A percentile compares a stretch with the other conserved stretches of the same genome.
Conservation (phyloP, 2,329 filamentous ascomycete genomes). For the Colletotrichum incanum region DNA sequence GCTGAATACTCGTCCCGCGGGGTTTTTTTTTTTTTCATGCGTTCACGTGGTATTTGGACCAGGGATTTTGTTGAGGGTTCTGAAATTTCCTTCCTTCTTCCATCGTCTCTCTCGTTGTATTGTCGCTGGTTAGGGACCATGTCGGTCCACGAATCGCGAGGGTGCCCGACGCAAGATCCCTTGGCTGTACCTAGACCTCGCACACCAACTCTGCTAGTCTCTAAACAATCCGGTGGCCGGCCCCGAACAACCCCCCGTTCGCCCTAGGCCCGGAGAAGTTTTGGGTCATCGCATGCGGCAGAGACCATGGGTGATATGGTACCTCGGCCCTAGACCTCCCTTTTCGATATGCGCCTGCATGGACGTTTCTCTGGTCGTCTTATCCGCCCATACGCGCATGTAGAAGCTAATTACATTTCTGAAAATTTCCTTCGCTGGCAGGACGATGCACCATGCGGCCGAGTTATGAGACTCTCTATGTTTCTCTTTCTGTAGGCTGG, state of each 20-base stretch:
- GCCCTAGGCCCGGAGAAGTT: background rate
- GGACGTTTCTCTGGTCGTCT: conserved; percentile 8
- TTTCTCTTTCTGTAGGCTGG: conserved; percentile 11
- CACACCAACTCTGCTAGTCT: conserved; percentile 1
- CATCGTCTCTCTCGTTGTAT: conserved; percentile 18
- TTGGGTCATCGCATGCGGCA: conserved; percentile 3
- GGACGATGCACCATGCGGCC: conserved; percentile 14
- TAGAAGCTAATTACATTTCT: conserved; percentile 8
- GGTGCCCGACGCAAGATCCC: conserved; percentile 23
- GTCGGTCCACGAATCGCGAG: conserved; percentile 39
- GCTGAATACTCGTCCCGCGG: conserved; percentile 21
- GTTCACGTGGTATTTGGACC: conserved; percentile 34
- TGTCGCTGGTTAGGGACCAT: conserved; percentile 14
- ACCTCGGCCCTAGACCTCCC: conserved; percentile 26
- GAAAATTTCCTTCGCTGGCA: conserved; percentile 15
- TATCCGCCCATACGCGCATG: conserved; percentile 25
- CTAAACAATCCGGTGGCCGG: conserved; percentile 14
- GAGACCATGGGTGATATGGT: background rate
- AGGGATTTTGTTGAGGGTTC: conserved; percentile 12
- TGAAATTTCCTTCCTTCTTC: background rate
- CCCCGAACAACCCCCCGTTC: conserved; percentile 6
- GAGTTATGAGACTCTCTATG: conserved; percentile 32
- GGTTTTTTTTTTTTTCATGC: conserved; percentile 26
- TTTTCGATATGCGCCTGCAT: conserved; percentile 22
- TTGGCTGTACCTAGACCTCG: background rate